phyloP scores from a whole-genome alignment of 495 filamentous ascomycete genomes.

The Penicillium psychrofluorescens region DNA sequence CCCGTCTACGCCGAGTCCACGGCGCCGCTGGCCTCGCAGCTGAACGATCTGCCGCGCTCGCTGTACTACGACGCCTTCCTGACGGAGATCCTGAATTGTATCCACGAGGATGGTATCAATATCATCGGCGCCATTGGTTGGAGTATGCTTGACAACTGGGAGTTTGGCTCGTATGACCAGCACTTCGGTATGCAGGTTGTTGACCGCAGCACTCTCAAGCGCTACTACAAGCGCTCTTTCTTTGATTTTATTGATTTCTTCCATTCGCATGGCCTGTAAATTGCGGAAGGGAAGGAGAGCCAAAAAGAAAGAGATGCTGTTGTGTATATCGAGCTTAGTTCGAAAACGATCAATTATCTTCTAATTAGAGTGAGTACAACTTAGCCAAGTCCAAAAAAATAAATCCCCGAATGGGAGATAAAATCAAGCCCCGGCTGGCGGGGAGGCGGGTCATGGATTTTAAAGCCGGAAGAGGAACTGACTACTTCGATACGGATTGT shows the following conservation, averaged over 20 bases:
- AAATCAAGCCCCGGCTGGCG: no score
- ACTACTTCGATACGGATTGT: no score
- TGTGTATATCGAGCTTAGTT: no score
- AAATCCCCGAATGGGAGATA: no score
- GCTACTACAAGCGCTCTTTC: slow-evolving; percentile 40
- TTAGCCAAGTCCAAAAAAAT: no score
- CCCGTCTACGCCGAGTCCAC: slow-evolving; percentile 23
- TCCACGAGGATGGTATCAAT: slow-evolving; percentile 37
- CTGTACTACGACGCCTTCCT: slow-evolving; percentile 35
- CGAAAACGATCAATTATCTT: no score
- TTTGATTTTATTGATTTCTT: slow-evolving; percentile 40
- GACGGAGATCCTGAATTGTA: slow-evolving; percentile 35
- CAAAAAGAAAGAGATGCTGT: no score
- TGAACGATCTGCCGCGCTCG: slow-evolving; percentile 32
- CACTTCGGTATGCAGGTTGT: slow-evolving; percentile 39
- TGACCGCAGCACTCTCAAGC: slow-evolving; percentile 29
- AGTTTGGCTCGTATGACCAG: slow-evolving; percentile 32
- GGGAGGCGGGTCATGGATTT: no score
- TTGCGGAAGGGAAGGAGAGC: no score
- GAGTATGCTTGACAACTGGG: slow-evolving; percentile 40
- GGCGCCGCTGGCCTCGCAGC: slow-evolving; percentile 25
- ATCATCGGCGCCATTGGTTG: slow-evolving; percentile 39
- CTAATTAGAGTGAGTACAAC: no score
- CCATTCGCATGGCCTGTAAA: no score
- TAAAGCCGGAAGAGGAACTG: no score